Evolutionary conservation across 331 rosid species (phyloP).

Genomic region (Saraca asoca): DNA sequence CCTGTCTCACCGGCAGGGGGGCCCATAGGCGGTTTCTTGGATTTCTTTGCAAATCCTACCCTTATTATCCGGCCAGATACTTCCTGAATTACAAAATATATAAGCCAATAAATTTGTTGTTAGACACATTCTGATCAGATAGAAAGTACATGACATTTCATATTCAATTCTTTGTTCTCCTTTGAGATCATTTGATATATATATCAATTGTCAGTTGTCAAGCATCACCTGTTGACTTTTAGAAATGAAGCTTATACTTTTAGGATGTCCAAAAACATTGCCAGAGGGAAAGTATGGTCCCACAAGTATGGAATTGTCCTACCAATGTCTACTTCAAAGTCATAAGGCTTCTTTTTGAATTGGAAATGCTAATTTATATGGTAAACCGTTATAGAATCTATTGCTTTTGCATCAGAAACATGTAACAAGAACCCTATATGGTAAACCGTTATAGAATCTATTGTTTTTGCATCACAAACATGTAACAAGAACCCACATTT

Average conservation of each 20-base stretch:
- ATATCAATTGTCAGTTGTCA: too few species aligned
- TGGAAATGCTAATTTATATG: slow-evolving; percentile 4
- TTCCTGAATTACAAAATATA: slow-evolving; percentile 55
- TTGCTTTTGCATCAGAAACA: neutral
- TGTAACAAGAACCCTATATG: slow-evolving; percentile 3
- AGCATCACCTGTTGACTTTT: too few species aligned
- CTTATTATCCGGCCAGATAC: slow-evolving; percentile 64
- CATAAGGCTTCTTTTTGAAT: neutral
- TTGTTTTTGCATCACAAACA: neutral
- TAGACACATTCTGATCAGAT: slow-evolving; percentile 24
- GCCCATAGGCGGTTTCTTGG: slow-evolving; percentile 68
- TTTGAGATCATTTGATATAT: too few species aligned
- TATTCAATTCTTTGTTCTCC: too few species aligned
- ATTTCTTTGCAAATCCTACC: slow-evolving; percentile 67
- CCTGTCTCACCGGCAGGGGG: slow-evolving; percentile 56
- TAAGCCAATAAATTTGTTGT: slow-evolving; percentile 21
- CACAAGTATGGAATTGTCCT: slow-evolving; percentile 12
- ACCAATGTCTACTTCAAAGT: slow-evolving; percentile 18
- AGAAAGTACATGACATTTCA: slow-evolving; percentile 26
- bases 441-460: slow-evolving; percentile 5
- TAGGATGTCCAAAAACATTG: slow-evolving; percentile 14
- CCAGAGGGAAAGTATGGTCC: slow-evolving; percentile 7
- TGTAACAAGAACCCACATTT: slow-evolving; percentile 1
- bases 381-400: slow-evolving; percentile 5
- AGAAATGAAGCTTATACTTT: neutral